Percentiles rank a stretch among this genome's conserved stretches.
These are phyloP conservation scores for Trichoderma polysporum DNA, from an alignment of 2,329 filamentous ascomycete genomes.

Conservation along the genomic window DNA sequence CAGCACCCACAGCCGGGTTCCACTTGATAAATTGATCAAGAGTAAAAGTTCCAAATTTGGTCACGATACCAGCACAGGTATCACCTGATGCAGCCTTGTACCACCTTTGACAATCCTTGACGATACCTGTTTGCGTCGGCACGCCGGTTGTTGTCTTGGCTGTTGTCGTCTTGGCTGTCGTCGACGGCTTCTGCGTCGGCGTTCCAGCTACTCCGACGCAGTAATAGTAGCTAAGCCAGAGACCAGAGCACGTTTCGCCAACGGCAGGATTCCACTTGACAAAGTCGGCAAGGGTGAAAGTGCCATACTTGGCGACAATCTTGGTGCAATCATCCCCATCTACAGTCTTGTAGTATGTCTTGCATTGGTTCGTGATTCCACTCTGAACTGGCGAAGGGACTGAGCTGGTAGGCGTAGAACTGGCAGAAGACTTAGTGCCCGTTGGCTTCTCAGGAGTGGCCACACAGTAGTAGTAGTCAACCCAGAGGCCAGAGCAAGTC, in stretches of 20 bases:
- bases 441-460: no score
- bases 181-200: neutral
- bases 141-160: no score
- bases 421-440: no score
- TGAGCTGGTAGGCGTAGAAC: neutral
- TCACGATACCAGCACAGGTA: neutral
- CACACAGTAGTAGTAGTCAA: no score
- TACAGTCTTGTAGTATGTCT: neutral
- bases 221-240: neutral
- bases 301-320: neutral
- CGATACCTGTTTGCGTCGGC: no score
- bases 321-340: neutral
- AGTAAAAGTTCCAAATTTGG: neutral
- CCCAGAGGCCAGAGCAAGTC: neutral
- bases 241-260: neutral
- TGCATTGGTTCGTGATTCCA: neutral
- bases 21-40: neutral
- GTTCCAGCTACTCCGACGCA: neutral
- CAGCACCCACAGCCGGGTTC: neutral
- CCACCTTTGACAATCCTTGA: neutral
- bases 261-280: neutral
- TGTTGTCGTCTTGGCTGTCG: no score
- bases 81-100: neutral
- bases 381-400: neutral
- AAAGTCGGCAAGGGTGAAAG: neutral